These are phyloP conservation scores for Pseudoturritis turrita DNA, from an alignment of 345 rosid genomes.

Conservation along the genomic window DNA sequence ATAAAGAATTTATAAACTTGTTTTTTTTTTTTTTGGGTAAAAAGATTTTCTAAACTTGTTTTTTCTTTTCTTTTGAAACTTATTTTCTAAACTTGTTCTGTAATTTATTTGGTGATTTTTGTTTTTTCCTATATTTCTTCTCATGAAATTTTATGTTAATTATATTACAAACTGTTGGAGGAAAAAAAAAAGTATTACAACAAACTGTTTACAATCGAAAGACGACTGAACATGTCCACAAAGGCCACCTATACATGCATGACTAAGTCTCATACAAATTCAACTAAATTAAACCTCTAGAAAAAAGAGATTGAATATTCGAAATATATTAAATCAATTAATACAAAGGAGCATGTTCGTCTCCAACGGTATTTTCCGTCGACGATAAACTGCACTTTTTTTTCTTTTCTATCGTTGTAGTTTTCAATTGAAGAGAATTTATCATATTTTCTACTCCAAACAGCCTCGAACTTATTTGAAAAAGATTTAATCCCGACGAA, in stretches of 20 bases:
- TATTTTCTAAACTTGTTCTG: neutral
- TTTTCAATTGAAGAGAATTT: too few relatives aligned
- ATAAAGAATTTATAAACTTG: neutral
- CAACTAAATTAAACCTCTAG: neutral
- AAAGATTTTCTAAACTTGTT: neutral
- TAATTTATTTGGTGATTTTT: neutral
- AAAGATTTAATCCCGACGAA: too few relatives aligned
- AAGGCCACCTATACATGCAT: neutral
- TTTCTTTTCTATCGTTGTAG: too few relatives aligned
- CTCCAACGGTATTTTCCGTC: too few relatives aligned
- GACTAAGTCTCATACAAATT: constrained; percentile 4
- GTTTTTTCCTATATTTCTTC: neutral
- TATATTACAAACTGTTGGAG: neutral
- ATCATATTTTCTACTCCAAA: too few relatives aligned
- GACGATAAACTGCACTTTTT: too few relatives aligned
- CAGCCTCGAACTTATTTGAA: too few relatives aligned
- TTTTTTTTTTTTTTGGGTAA: neutral
- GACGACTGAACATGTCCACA: constrained; percentile 1
- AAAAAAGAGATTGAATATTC: neutral
- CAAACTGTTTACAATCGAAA: neutral
- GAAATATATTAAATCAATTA: neutral
- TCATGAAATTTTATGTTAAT: neutral
- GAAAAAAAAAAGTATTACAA: neutral
- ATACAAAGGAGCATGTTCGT: too few relatives aligned
- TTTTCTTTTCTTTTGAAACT: too few relatives aligned